Conservation (phyloP, 164 flowering plant species). For the Hamamelis virginiana region DNA sequence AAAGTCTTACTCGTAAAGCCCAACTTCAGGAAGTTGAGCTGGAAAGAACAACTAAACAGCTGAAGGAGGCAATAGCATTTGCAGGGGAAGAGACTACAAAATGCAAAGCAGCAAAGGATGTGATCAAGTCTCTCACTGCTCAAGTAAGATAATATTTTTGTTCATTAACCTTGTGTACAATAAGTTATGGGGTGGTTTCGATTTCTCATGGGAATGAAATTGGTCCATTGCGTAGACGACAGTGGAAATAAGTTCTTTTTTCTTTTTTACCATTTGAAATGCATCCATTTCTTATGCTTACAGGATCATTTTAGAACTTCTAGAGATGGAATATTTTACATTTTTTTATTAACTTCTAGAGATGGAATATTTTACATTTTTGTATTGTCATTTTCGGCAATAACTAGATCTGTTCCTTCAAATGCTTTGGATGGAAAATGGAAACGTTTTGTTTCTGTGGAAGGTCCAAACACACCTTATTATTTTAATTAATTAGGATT, state of each 20-base stretch:
- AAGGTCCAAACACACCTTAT: too few relatives aligned
- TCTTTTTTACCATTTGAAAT: background rate
- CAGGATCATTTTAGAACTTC: background rate
- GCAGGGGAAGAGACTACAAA: constrained; percentile 92
- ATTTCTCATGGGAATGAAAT: background rate
- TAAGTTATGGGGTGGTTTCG: background rate
- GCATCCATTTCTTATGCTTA: background rate
- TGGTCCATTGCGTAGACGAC: background rate
- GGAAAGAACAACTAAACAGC: constrained; percentile 83
- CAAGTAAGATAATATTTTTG: constrained; percentile 54
- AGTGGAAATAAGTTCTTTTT: background rate
- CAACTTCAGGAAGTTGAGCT: constrained; percentile 86
- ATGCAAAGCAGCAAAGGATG: constrained; percentile 98
- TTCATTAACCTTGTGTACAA: constrained; percentile 1
- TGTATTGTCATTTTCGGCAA: background rate
- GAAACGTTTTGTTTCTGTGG: background rate
- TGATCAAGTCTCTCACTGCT: constrained; percentile 92
- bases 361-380: background rate
- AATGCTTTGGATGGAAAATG: background rate
- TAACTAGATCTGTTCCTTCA: background rate
- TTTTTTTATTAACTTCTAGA: background rate
- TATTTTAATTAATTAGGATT: too few relatives aligned
- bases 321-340: background rate
- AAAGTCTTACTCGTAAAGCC: constrained; percentile 79
- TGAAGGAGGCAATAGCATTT: constrained; percentile 79